Percentiles rank a stretch among this genome's conserved stretches.
Evolutionary conservation across 192 early-diverging fungal genomes (phyloP).

Genomic region (Coemansia sp.): DNA sequence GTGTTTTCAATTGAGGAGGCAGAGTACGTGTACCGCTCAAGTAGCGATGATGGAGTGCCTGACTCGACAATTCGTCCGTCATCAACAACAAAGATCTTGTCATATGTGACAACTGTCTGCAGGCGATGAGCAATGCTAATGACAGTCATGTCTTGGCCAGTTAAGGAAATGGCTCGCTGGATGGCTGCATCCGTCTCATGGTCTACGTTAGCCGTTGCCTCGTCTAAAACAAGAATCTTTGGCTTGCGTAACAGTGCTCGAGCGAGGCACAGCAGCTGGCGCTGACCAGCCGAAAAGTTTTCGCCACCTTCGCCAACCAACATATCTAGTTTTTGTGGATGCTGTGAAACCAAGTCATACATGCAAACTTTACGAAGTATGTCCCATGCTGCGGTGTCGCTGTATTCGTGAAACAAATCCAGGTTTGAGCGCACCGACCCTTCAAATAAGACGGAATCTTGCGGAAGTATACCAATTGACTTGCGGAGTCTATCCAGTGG

Average conservation of each 20-base stretch:
- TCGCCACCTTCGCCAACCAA: constrained; percentile 56
- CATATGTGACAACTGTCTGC: constrained; percentile 64
- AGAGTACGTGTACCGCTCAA: constrained; percentile 17
- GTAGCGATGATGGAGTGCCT: constrained; percentile 27
- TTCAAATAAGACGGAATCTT: constrained; percentile 72
- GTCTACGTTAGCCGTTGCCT: constrained; percentile 68
- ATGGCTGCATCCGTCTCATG: constrained; percentile 65
- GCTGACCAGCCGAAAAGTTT: constrained; percentile 73
- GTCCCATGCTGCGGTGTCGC: constrained; percentile 71
- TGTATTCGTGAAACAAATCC: constrained; percentile 59
- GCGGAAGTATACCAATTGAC: constrained; percentile 65
- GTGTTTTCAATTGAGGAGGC: too few relatives aligned
- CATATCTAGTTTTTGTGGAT: constrained; percentile 47
- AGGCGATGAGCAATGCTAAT: constrained; percentile 77
- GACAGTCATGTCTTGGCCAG: constrained; percentile 38
- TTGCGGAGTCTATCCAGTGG: constrained; percentile 59
- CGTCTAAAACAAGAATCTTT: constrained; percentile 77
- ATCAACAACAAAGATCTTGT: constrained; percentile 61
- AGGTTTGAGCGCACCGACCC: constrained; percentile 71
- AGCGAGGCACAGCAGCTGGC: constrained; percentile 65
- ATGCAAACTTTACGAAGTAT: constrained; percentile 55
- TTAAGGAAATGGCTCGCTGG: constrained; percentile 60
- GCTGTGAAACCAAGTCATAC: constrained; percentile 15
- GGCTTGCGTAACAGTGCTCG: constrained; percentile 66
- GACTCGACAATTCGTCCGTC: constrained; percentile 40